Base-by-base conservation (phyloP, 1,284 basidiomycete species). In the Apiotrichum mycotoxinovorans region DNA sequence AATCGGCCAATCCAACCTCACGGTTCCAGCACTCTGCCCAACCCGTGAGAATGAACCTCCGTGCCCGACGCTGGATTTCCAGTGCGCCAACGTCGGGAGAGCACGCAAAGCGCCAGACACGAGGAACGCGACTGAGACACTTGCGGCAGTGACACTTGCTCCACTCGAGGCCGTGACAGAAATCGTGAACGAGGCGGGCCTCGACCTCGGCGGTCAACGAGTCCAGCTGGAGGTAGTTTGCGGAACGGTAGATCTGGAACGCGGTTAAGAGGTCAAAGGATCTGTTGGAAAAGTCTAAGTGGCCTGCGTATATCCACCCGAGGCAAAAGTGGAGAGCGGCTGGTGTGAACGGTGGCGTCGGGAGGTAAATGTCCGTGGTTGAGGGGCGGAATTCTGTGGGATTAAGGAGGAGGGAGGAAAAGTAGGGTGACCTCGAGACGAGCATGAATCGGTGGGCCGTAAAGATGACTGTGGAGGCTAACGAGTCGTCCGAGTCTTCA, bases 271-370 rank as follows among this genome's bases (percentile, higher is more conserved):
- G 84, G 78, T 98, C 93, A 74, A 92, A 96, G 0, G 89, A 87
- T 20, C 95, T 83, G 69, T 96, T 90, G 4, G 91, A 93, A 72
- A 97, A 96, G 46, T 87, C 82, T 50, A 98, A 86, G 8, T 91
- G 94, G 43, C 95, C 95, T 14, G 92, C 91, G 71, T 98, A 98
- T 51, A 79, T 75, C 64, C 74, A 78, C 17, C 94, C 94, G 27
- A 98, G 84, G 26, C 91, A 91, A 71, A 98, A 98, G 74, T 97
- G 92, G 3, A 96, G 80, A 0, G 92, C 90, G 0, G 93, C 89
- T 0, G 94, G 89, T 0, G 95, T 96, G 77, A 98, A 98, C 0
- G 94, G 94, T 0, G 94, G 93, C 0, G 88, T 91, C 1, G 91
- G 90, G 3, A 96, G 83, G 0, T 82, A 84, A 25, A 95, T 78